Conservation (phyloP, 176 grass and related monocot genomes). For the Melocanna baccifera region DNA sequence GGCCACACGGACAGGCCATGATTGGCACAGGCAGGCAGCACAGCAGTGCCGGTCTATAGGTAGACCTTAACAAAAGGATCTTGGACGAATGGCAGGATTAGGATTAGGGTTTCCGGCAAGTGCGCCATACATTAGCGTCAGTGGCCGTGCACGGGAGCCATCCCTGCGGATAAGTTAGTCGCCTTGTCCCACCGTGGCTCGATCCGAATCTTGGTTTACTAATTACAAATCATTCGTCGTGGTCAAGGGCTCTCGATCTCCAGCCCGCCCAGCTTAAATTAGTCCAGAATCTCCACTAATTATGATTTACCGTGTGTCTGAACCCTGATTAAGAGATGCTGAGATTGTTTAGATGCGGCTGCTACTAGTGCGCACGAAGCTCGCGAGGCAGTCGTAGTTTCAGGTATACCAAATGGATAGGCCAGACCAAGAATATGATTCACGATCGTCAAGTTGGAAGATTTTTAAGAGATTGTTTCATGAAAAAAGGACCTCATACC, state of each 20-base stretch:
- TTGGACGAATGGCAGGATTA: constrained; percentile 1
- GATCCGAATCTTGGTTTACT: constrained; percentile 10
- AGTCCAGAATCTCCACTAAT: neutral
- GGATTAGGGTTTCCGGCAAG: constrained; percentile 4
- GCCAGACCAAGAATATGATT: neutral
- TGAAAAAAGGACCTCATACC: neutral
- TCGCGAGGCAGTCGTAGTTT: neutral
- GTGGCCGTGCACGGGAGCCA: neutral
- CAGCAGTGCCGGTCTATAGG: neutral
- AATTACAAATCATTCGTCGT: neutral
- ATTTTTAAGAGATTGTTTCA: neutral
- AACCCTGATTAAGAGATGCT: neutral
- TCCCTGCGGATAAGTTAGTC: neutral
- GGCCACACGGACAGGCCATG: neutral
- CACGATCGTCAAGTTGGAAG: neutral
- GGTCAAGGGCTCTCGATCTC: neutral
- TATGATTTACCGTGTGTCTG: neutral
- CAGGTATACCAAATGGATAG: neutral
- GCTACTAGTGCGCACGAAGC: neutral
- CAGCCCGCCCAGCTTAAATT: neutral
- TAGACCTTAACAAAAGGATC: constrained; percentile 1
- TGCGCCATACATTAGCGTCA: constrained; percentile 12
- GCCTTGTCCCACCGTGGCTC: neutral
- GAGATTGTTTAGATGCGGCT: neutral
- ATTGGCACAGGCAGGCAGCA: neutral